Evolutionary conservation across 345 rosid genomes (phyloP), one percentile per base, ranked within the genome.

Genomic region (Populus alba): DNA sequence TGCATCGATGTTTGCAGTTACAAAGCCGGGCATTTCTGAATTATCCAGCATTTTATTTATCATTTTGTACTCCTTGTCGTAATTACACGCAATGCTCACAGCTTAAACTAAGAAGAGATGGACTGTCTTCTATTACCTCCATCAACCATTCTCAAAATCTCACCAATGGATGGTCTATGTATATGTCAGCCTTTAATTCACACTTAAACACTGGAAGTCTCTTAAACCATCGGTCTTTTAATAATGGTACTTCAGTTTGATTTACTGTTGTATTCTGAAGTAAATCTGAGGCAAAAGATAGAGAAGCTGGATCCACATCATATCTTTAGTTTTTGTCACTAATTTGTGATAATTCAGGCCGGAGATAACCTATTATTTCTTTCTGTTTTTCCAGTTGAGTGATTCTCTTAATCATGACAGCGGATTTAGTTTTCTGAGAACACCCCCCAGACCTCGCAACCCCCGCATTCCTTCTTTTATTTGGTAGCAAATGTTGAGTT

Each of bases 1-100:
- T 37, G 70, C 16, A 4, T 47, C 72, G 71, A 35, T 45, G 81
- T 71, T 74, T 78, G 55, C 83, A 83, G 86, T 85, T 91, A 68
- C 90, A 87, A 79, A 81, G 66, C 80, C 72, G 80, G 83, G 76
- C 78, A 35, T 69, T 84, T 76, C 85, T 79, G 62, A 78, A 65
- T 83, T 67, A 77, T 68, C 55, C 85, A 37, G 74, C 43, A 20
- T 69, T 78, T 78, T 62, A 41, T 10, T 79, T 82, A 38, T 76
- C 81, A 31, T 73, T 79, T 75, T 65, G 80, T 71, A 41, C 79
- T 27, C 9, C 77, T 10, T 79, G 71, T 31, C 77, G 68, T 77
- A 76, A 55, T 31, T 79, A 16, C 55, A 75, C 51, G 75, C 76
- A 84, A 77, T 82, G 81, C 57, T 67, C 82, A 33, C 87, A 80